Evolutionary conservation across 2,329 filamentous ascomycete genomes (phyloP).

Genomic region (Emydomyces testavorans): DNA sequence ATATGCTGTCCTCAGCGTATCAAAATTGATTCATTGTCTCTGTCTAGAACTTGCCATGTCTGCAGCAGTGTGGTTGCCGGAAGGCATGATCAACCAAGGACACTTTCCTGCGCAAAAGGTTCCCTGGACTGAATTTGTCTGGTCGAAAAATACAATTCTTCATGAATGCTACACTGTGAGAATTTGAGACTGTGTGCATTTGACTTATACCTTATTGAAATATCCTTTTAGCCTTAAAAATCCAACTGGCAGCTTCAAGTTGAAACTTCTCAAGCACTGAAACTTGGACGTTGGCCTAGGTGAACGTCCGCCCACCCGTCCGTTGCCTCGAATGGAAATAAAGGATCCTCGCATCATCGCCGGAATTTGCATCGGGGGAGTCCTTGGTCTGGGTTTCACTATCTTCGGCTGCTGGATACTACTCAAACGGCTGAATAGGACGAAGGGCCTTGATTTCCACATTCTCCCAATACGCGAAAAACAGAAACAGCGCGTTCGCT

Average conservation of each 20-base stretch:
- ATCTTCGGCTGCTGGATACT: slow-evolving; percentile 6
- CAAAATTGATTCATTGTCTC: too few species aligned
- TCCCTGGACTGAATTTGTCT: not conserved
- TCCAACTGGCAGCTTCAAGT: too few species aligned
- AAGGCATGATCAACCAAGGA: not conserved
- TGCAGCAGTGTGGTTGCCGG: not conserved
- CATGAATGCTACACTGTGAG: not conserved
- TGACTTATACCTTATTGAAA: too few species aligned
- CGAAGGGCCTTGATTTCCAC: not conserved
- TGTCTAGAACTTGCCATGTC: not conserved
- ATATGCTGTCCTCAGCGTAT: too few species aligned
- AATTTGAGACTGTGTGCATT: not conserved
- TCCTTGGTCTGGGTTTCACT: not conserved
- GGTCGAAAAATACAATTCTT: not conserved
- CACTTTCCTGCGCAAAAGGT: not conserved
- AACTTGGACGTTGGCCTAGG: too few species aligned
- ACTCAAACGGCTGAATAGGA: not conserved
- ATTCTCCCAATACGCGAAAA: not conserved
- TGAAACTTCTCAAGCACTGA: not conserved
- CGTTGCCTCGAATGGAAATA: slow-evolving; percentile 6
- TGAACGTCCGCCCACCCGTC: not conserved
- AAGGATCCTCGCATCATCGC: slow-evolving; percentile 1
- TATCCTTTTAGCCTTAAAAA: too few species aligned
- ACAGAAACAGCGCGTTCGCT: slow-evolving; percentile 9
- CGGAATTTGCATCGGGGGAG: not conserved